Percentiles rank a stretch among this genome's conserved stretches.
Evolutionary conservation across 1,284 basidiomycete species (phyloP).

Genomic region (Meira nashicola): DNA sequence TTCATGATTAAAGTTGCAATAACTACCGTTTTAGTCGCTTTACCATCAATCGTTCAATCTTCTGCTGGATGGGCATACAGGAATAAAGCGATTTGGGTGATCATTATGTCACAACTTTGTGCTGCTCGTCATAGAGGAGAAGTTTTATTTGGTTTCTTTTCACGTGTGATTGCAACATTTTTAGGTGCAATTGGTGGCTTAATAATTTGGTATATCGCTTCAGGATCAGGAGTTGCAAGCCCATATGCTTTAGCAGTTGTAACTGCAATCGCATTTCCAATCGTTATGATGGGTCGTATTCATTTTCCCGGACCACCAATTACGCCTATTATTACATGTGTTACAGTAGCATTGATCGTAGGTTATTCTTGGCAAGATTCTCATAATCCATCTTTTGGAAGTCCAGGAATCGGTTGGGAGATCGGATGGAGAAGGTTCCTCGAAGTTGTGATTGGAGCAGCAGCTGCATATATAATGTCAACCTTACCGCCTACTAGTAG

Average conservation of each 20-base stretch:
- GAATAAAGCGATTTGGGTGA: slow-evolving; percentile 44
- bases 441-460: slow-evolving; percentile 43
- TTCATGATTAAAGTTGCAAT: slow-evolving; percentile 75
- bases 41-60: slow-evolving; percentile 32
- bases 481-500: slow-evolving; percentile 53
- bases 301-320: slow-evolving; percentile 72
- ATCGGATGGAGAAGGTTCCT: slow-evolving; percentile 57
- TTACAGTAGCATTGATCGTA: slow-evolving; percentile 60
- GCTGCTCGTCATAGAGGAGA: slow-evolving; percentile 44
- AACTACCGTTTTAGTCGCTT: slow-evolving; percentile 58
- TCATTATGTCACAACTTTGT: slow-evolving; percentile 50
- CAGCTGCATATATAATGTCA: slow-evolving; percentile 43
- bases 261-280: slow-evolving; percentile 66
- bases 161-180: slow-evolving; percentile 36
- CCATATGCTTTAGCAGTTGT: slow-evolving; percentile 70
- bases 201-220: slow-evolving; percentile 64
- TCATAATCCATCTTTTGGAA: slow-evolving; percentile 33
- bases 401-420: slow-evolving; percentile 54
- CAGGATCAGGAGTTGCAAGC: slow-evolving; percentile 58
- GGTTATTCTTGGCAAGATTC: slow-evolving; percentile 42
- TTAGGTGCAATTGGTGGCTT: slow-evolving; percentile 62
- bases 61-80: slow-evolving; percentile 44
- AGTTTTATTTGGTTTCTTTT: slow-evolving; percentile 38
- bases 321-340: slow-evolving; percentile 68
- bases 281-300: slow-evolving; percentile 60